These are phyloP conservation scores for Onygena corvina DNA, from an alignment of 2,329 filamentous ascomycete species.

Conservation along the genomic window DNA sequence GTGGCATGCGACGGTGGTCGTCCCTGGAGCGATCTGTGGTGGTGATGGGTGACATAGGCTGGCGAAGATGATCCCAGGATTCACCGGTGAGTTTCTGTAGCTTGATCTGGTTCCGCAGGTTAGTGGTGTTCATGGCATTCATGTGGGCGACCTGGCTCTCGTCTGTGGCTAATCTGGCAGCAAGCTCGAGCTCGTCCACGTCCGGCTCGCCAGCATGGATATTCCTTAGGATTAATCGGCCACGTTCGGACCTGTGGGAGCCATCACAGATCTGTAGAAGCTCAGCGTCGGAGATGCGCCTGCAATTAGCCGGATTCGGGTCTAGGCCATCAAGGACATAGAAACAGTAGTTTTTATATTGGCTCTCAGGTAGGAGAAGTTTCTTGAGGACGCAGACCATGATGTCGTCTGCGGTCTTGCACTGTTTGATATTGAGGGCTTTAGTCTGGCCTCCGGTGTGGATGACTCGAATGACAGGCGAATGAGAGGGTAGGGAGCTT, in stretches of 20 bases:
- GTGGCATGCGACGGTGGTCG: constrained; percentile 34
- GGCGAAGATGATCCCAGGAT: constrained; percentile 70
- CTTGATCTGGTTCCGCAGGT: constrained; percentile 72
- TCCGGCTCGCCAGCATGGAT: constrained; percentile 89
- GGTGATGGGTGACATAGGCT: constrained; percentile 66
- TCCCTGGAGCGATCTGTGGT: constrained; percentile 30
- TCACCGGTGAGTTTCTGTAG: constrained; percentile 82
- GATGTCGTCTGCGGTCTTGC: constrained; percentile 83
- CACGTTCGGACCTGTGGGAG: constrained; percentile 69
- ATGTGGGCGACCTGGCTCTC: constrained; percentile 65
- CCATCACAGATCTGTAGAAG: constrained; percentile 86
- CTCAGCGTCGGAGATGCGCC: constrained; percentile 73
- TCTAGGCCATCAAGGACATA: constrained; percentile 82
- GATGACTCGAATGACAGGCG: constrained; percentile 84
- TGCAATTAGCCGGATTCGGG: constrained; percentile 66
- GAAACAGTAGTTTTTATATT: constrained; percentile 93
- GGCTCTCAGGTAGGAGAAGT: constrained; percentile 74
- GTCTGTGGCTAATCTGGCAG: constrained; percentile 78
- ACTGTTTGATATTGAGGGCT: constrained; percentile 84
- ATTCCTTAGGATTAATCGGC: constrained; percentile 78
- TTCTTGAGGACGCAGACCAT: constrained; percentile 82
- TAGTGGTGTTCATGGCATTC: constrained; percentile 48
- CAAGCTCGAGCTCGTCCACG: constrained; percentile 70
- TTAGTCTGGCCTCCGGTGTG: constrained; percentile 85
- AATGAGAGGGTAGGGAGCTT: constrained; percentile 70